A percentile compares a stretch with the other conserved stretches of the same genome.
These are phyloP conservation scores for Cronartium ribicola DNA, from an alignment of 1,284 basidiomycete species.

Conservation along the genomic window DNA sequence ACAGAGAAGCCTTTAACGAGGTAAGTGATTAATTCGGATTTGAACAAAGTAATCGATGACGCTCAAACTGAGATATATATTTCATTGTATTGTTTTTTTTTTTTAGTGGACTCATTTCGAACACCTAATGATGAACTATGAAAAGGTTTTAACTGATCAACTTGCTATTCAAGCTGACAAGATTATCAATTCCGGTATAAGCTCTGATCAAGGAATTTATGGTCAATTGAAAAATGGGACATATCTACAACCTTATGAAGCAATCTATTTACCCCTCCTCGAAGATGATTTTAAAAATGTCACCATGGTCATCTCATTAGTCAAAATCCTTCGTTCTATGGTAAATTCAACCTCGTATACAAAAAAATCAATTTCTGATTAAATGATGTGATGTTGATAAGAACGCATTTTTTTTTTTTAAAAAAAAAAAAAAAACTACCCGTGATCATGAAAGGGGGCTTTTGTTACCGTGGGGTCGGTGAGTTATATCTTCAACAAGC, in stretches of 20 bases:
- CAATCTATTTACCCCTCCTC: conserved; percentile 31
- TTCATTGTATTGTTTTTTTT: background rate
- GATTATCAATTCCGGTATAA: conserved; percentile 26
- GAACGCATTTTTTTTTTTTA: background rate
- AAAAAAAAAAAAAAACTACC: background rate
- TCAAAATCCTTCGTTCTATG: conserved; percentile 25
- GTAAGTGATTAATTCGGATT: conserved; percentile 9
- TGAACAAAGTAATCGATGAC: background rate
- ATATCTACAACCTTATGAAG: conserved; percentile 23
- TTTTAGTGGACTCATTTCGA: conserved; percentile 41
- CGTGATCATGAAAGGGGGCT: conserved; percentile 18
- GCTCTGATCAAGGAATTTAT: conserved; percentile 40
- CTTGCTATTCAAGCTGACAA: conserved; percentile 22
- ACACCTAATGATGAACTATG: conserved; percentile 33
- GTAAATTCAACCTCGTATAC: background rate
- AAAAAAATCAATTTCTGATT: conserved; percentile 1
- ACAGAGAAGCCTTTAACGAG: conserved; percentile 28
- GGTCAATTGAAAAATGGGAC: conserved; percentile 37
- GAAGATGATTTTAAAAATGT: conserved; percentile 42
- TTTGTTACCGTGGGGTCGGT: conserved; percentile 40
- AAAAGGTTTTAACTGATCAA: conserved; percentile 25
- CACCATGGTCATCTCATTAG: conserved; percentile 29
- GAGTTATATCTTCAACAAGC: conserved; percentile 1
- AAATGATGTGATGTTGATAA: background rate
- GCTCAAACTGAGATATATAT: background rate